These are phyloP conservation scores for Corymbia citriodora DNA, from an alignment of 441 rosid genomes.

Conservation along the genomic window DNA sequence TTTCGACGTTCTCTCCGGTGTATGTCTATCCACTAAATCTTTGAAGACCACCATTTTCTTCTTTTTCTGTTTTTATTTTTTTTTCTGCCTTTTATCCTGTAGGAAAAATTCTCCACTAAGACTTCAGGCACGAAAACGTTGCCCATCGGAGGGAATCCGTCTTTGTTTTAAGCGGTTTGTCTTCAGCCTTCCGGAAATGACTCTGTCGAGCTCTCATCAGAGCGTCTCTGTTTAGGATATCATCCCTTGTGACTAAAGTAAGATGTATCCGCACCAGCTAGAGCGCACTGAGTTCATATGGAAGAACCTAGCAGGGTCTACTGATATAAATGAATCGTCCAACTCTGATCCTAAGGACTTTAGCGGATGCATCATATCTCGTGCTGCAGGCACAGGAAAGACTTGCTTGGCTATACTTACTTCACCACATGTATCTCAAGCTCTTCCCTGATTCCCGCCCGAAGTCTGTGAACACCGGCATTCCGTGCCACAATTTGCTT, in stretches of 20 bases:
- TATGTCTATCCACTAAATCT: background rate
- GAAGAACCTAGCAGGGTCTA: constrained; percentile 62
- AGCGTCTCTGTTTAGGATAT: constrained; percentile 45
- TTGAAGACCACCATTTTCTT: background rate
- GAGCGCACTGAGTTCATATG: constrained; percentile 75
- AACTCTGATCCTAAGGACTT: constrained; percentile 7
- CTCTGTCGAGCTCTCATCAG: too few relatives aligned
- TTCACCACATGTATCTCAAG: constrained; percentile 40
- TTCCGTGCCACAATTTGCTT: constrained; percentile 49
- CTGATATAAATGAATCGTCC: constrained; percentile 32
- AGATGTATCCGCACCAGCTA: constrained; percentile 54
- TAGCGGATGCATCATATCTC: constrained; percentile 69
- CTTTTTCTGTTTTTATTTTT: background rate
- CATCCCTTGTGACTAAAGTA: constrained; percentile 40
- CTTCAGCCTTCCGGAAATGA: background rate
- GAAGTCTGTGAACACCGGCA: background rate
- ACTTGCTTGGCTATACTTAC: constrained; percentile 56
- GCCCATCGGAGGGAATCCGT: background rate
- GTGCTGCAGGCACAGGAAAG: constrained; percentile 83
- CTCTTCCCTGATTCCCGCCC: constrained; percentile 48
- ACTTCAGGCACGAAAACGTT: background rate
- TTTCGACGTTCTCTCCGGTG: too few relatives aligned
- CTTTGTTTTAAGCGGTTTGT: background rate
- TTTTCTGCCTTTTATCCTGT: background rate
- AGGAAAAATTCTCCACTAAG: background rate